phyloP scores from a whole-genome alignment of 805 yeast species.

The Ogataea pilisensis region DNA sequence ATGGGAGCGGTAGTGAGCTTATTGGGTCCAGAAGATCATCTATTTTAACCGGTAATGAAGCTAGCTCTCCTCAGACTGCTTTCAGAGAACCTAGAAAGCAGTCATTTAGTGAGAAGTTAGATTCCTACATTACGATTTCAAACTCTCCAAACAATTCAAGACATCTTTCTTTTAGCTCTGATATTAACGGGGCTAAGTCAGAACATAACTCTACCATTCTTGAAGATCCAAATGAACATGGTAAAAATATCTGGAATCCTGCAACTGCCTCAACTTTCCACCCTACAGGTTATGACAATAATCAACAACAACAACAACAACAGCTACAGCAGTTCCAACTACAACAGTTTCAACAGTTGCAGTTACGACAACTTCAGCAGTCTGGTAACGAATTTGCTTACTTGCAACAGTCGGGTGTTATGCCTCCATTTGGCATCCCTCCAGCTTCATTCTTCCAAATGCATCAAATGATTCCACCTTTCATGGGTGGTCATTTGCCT shows the following conservation, averaged over 20 bases:
- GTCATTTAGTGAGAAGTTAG: slow-evolving; percentile 60
- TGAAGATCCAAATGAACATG: slow-evolving; percentile 24
- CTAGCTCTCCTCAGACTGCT: slow-evolving; percentile 25
- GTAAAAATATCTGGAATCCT: slow-evolving; percentile 57
- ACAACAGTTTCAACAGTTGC: slow-evolving; percentile 14
- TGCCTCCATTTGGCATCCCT: neutral
- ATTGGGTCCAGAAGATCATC: slow-evolving; percentile 51
- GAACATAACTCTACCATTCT: slow-evolving; percentile 32
- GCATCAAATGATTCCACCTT: neutral
- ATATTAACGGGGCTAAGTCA: slow-evolving; percentile 23
- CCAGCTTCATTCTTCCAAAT: neutral
- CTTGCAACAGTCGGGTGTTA: slow-evolving; percentile 9
- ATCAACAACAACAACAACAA: slow-evolving; percentile 2
- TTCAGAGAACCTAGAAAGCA: slow-evolving; percentile 36
- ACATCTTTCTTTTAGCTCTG: slow-evolving; percentile 29
- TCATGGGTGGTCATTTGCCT: neutral
- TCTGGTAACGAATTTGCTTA: slow-evolving; percentile 5
- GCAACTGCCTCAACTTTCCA: slow-evolving; percentile 59
- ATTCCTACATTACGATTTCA: slow-evolving; percentile 40
- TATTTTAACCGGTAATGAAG: slow-evolving; percentile 35
- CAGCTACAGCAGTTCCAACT: slow-evolving; percentile 7
- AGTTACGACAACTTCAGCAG: slow-evolving; percentile 9
- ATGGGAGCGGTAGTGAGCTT: slow-evolving; percentile 28
- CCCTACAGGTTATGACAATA: slow-evolving; percentile 34
- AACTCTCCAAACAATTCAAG: slow-evolving; percentile 27